Percentiles rank a stretch among this genome's conserved stretches.
Evolutionary conservation across 495 filamentous ascomycete genomes (phyloP).

Genomic region (Cercophora scortea): DNA sequence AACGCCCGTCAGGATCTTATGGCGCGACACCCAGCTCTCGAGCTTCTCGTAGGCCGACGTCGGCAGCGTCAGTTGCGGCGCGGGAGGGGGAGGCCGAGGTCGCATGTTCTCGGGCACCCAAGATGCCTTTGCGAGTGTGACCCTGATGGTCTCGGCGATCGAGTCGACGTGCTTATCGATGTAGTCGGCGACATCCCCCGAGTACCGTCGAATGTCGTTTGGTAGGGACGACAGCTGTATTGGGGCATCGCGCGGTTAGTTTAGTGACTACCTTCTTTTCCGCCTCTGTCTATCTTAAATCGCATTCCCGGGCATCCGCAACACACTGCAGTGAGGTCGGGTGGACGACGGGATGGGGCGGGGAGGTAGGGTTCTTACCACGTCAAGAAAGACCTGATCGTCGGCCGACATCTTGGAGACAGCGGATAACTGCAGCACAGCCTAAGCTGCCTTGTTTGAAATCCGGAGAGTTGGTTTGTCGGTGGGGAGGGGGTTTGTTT

Average conservation of each 20-base stretch:
- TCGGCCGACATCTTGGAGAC: constrained; percentile 47
- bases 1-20: constrained; percentile 63
- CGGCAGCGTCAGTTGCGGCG: constrained; percentile 29
- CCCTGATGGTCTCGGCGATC: constrained; percentile 54
- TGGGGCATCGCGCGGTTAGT: no score
- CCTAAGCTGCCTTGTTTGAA: no score
- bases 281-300: not conserved
- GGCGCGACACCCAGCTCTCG: constrained; percentile 55
- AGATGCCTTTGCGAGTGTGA: constrained; percentile 51
- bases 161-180: constrained; percentile 70
- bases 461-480: no score
- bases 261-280: no score
- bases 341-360: no score
- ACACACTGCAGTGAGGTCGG: no score
- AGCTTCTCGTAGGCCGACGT: constrained; percentile 27
- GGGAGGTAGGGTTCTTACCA: constrained; percentile 36
- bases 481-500: no score
- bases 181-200: constrained; percentile 54
- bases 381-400: constrained; percentile 55
- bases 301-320: not conserved
- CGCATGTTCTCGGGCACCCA: constrained; percentile 65
- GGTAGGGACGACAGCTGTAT: constrained; percentile 63
- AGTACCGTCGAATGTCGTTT: constrained; percentile 47
- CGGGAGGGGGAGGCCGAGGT: constrained; percentile 45
- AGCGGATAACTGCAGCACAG: not conserved